Evolutionary conservation across 1,284 basidiomycete genomes (phyloP).

Genomic region (Agroathelia rolfsii): DNA sequence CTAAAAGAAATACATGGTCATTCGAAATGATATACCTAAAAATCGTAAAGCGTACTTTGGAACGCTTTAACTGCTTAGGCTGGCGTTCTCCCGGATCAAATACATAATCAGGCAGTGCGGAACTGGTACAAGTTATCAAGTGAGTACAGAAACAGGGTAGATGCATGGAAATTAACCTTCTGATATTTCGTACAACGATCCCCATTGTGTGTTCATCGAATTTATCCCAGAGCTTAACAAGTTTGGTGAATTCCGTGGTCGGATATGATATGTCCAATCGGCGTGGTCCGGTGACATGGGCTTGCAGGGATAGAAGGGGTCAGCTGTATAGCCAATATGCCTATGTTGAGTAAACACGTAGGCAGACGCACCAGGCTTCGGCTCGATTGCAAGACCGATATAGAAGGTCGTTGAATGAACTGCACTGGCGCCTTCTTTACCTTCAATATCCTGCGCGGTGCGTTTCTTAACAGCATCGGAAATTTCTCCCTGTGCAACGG

Average conservation of each 20-base stretch:
- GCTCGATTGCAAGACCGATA: slow-evolving; percentile 89
- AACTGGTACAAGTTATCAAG: slow-evolving; percentile 29
- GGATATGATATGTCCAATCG: slow-evolving; percentile 95
- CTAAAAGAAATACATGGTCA: slow-evolving; percentile 12
- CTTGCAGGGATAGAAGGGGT: slow-evolving; percentile 28
- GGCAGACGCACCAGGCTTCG: slow-evolving; percentile 68
- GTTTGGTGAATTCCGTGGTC: slow-evolving; percentile 91
- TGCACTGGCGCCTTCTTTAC: slow-evolving; percentile 64
- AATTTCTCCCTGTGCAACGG: slow-evolving; percentile 85
- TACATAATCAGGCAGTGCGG: slow-evolving; percentile 71
- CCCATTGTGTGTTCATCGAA: slow-evolving; percentile 92
- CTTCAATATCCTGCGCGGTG: slow-evolving; percentile 74
- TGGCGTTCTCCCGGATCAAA: slow-evolving; percentile 76
- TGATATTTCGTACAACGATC: slow-evolving; percentile 89
- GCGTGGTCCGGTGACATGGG: slow-evolving; percentile 59
- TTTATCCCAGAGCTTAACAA: slow-evolving; percentile 94
- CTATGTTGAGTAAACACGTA: slow-evolving; percentile 9
- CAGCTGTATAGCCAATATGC: slow-evolving; percentile 13
- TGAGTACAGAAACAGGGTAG: slow-evolving; percentile 6
- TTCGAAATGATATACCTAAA: slow-evolving; percentile 11
- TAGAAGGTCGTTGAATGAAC: slow-evolving; percentile 95
- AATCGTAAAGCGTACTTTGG: slow-evolving; percentile 50
- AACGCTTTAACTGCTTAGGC: slow-evolving; percentile 54
- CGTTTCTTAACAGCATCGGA: slow-evolving; percentile 63
- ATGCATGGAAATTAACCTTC: slow-evolving; percentile 44